Base-by-base conservation (phyloP, 2,329 filamentous ascomycete genomes). In the Zasmidium citrigriseum region DNA sequence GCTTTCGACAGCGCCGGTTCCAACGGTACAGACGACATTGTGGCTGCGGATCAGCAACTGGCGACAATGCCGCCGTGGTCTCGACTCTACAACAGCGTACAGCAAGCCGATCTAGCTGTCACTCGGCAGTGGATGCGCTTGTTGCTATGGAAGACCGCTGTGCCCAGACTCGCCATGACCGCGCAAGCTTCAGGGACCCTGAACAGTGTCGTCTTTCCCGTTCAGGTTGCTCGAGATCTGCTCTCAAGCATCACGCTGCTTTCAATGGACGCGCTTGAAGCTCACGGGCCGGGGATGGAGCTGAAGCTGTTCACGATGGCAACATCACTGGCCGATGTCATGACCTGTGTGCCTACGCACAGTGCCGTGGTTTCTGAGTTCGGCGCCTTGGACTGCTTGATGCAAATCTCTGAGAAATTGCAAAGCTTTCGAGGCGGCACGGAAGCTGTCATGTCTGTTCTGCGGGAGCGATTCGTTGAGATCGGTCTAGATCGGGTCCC, bases 261-360 rank as follows among this genome's bases (percentile, higher is more conserved):
- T 25, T 41, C 76, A 3, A 71, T 72, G 16, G 70, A 78, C 38
- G 80, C 79, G 54, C 79, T 86, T 58, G 79, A 79, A 24, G 79
- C 83, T 3, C 82, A 86, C 63, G 83, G 83, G 7, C 81, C 77
- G 38, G 81, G 81, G 21, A 83, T 86, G 55, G 73, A 85, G 53
- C 80, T 83, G 60, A 86, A 86, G 67, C 73, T 86, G 3, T 84
- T 86, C 55, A 41, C 34, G 12, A 16, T 41, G 34, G 34, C 34
- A 4, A 41, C 34, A 41, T 41, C 34, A 9, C 16, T 41, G 34
- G 34, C 34, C 14, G 34, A 41, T n/a, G 16, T 41, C 34, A 41
- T 41, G 34, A 41, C 34, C 4, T 41, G 34, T 41, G 4, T 41
- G 34, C 34, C 34, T n/a, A 41, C 34, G 34, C 34, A 41, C 16